Evolutionary conservation across 768 basidiomycete genomes (phyloP), one percentile per base, ranked within the genome.

Genomic region (Termitomyces sp.): DNA sequence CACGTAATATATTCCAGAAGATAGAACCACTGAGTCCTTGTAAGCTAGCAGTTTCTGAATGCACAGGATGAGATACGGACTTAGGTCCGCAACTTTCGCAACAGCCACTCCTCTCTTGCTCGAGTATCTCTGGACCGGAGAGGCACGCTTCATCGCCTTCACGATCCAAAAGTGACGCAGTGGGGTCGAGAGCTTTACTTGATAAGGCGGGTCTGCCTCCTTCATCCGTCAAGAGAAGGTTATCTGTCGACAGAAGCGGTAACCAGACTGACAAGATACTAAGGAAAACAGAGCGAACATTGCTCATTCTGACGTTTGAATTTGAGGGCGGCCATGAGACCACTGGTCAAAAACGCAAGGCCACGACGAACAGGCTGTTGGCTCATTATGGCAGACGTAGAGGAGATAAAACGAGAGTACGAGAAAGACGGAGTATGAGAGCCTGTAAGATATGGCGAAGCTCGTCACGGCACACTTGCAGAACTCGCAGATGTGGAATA

Each of bases 1-100:
- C 77, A 22, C 75, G 81, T 52, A 83, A 70, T 2, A 79, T 79
- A 63, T 81, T 85, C 75, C 77, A 83, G 65, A 83, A 77, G 13
- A 83, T 67, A 33, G 70, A 70, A 61, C 81, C 82, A 60, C 82
- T 84, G 54, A n/a, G 31, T 29, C 6, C 36, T 2, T 13, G 42
- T 58, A 28, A 53, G 39, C 20, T 51, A 50, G 24, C 16, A 28
- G 39, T 52, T n/a, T 22, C 28, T n/a, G 13, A 18, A 47, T 31
- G 28, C 10, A 8, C 8, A 50, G 2, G 13, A 18, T n/a, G 33
- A 6, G 44, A 13, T 22, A 46, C 56, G 36, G 56, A 65, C 54
- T 61, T 29, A 18, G 59, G 42, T 47, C 62, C 81, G 64, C 79
- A 83, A 70, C 81, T 82, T 26, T 81, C 66, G 61, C 81, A 83